Evolutionary conservation across 306 rosid species (phyloP).

Genomic region (Ceratonia siliqua): DNA sequence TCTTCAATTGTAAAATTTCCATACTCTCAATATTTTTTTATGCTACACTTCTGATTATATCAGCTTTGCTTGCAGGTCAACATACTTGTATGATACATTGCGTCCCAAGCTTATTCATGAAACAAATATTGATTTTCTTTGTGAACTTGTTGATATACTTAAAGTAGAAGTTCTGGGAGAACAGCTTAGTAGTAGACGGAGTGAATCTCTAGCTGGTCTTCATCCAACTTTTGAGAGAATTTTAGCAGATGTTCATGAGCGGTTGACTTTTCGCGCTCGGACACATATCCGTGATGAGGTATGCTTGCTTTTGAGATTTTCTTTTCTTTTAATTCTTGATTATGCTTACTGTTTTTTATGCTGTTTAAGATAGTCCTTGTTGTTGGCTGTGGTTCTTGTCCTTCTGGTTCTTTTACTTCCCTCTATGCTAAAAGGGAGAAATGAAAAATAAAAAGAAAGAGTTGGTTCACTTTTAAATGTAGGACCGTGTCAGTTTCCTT

Average conservation of each 20-base stretch:
- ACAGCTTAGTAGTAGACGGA: constrained; percentile 64
- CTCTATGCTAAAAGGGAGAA: not conserved
- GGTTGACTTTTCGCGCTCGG: constrained; percentile 94
- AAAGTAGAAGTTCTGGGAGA: constrained; percentile 93
- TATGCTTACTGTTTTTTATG: not conserved
- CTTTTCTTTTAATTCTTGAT: constrained; percentile 6
- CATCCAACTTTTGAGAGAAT: constrained; percentile 90
- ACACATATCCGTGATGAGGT: constrained; percentile 96
- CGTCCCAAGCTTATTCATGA: constrained; percentile 96
- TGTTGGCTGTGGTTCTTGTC: constrained; percentile 7
- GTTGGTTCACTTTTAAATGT: not conserved
- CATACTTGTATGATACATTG: constrained; percentile 84
- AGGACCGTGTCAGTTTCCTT: constrained; percentile 8
- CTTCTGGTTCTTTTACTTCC: constrained; percentile 16
- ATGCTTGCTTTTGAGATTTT: constrained; percentile 24
- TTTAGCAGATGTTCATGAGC: constrained; percentile 95
- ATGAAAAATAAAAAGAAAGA: not conserved
- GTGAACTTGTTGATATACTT: constrained; percentile 95
- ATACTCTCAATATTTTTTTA: not conserved
- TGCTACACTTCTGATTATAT: constrained; percentile 21
- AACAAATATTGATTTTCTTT: constrained; percentile 86
- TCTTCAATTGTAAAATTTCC: constrained; percentile 18
- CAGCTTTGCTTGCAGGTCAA: constrained; percentile 67
- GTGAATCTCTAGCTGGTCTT: constrained; percentile 86
- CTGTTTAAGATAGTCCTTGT: not conserved